A percentile compares a stretch with the other conserved stretches of the same genome.
Evolutionary conservation across 1,284 basidiomycete species (phyloP).

Genomic region (Papiliotrema flavescens): DNA sequence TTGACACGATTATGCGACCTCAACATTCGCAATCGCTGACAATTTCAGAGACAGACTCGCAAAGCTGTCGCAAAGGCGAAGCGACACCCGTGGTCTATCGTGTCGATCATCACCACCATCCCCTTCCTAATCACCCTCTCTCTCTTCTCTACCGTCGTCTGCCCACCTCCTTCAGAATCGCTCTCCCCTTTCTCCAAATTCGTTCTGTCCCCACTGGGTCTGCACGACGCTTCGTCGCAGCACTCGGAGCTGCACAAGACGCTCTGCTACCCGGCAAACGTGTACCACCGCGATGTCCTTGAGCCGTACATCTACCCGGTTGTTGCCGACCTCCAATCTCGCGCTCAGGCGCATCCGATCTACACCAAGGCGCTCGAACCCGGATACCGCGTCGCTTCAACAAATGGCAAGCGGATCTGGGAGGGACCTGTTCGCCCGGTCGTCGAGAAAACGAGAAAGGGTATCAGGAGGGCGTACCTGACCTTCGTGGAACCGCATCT

Average conservation of each 20-base stretch:
- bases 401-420: slow-evolving; percentile 16
- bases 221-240: slow-evolving; percentile 8
- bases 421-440: slow-evolving; percentile 39
- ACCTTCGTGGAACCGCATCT: slow-evolving; percentile 42
- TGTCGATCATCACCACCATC: slow-evolving; percentile 33
- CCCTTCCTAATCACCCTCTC: slow-evolving; percentile 39
- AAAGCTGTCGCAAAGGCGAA: slow-evolving; percentile 19
- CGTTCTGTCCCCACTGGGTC: slow-evolving; percentile 33
- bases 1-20: neutral
- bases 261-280: slow-evolving; percentile 43
- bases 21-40: neutral
- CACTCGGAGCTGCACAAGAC: slow-evolving; percentile 30
- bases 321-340: slow-evolving; percentile 23
- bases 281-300: slow-evolving; percentile 37
- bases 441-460: slow-evolving; percentile 23
- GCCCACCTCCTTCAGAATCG: slow-evolving; percentile 29
- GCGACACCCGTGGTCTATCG: slow-evolving; percentile 28
- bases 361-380: slow-evolving; percentile 32
- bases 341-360: slow-evolving; percentile 20
- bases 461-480: slow-evolving; percentile 32
- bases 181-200: slow-evolving; percentile 27
- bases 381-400: slow-evolving; percentile 10
- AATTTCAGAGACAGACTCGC: slow-evolving; percentile 15
- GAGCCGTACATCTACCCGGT: slow-evolving; percentile 35
- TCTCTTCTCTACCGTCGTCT: slow-evolving; percentile 41